Evolutionary conservation across 805 yeast genomes (phyloP).

Genomic region (Yamadazyma olivae): DNA sequence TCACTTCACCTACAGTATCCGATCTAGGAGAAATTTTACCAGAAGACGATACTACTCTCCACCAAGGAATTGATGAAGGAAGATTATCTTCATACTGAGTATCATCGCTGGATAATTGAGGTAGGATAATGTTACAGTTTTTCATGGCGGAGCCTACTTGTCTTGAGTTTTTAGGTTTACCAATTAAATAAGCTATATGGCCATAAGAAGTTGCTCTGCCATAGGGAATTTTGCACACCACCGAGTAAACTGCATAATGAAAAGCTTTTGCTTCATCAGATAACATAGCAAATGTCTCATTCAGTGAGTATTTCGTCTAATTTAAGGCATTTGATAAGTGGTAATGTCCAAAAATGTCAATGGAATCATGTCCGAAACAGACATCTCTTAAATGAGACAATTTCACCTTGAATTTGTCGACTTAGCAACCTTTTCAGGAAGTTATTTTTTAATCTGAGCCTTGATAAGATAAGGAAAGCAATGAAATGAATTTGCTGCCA

Average conservation of each 20-base stretch:
- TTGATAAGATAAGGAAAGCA: too few species aligned
- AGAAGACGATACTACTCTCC: constrained; percentile 67
- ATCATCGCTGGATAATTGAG: constrained; percentile 5
- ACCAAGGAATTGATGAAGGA: constrained; percentile 59
- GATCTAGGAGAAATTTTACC: constrained; percentile 60
- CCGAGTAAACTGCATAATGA: constrained; percentile 57
- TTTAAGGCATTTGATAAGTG: too few species aligned
- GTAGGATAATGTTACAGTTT: constrained; percentile 23
- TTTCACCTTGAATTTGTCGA: too few species aligned
- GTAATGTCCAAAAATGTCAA: too few species aligned
- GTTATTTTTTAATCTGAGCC: too few species aligned
- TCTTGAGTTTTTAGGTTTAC: constrained; percentile 63
- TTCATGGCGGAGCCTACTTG: constrained; percentile 75
- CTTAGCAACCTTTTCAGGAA: too few species aligned
- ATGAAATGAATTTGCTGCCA: too few species aligned
- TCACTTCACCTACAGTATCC: constrained; percentile 35
- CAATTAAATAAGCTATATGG: constrained; percentile 64
- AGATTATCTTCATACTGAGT: constrained; percentile 14
- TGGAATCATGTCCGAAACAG: background rate
- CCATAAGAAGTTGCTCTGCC: constrained; percentile 74
- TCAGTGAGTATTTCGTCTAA: too few species aligned
- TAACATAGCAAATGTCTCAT: constrained; percentile 16
- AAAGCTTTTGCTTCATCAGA: constrained; percentile 53
- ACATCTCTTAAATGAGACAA: background rate
- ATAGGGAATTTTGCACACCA: constrained; percentile 51